Evolutionary conservation across 208 protist species (phyloP).

Genomic region (Acanthamoeba divionensis): DNA sequence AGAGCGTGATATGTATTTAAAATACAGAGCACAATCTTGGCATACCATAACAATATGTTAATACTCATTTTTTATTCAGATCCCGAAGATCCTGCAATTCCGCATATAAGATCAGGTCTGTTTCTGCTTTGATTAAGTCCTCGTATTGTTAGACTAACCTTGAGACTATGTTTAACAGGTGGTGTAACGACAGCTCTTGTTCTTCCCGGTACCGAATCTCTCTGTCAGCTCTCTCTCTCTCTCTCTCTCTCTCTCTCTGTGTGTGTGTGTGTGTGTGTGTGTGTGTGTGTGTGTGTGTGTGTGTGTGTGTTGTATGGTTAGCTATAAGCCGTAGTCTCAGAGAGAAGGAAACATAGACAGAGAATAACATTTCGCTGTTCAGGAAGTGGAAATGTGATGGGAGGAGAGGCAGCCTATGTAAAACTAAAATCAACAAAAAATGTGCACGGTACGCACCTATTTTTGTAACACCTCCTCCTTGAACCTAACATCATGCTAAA

Average conservation of each 20-base stretch:
- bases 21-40: too few relatives aligned
- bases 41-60: too few relatives aligned
- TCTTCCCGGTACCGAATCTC: constrained; percentile 54
- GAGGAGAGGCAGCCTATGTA: constrained; percentile 52
- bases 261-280: neutral
- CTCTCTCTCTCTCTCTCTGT: neutral
- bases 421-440: neutral
- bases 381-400: constrained; percentile 59
- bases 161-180: too few relatives aligned
- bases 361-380: too few relatives aligned
- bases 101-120: too few relatives aligned
- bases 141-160: too few relatives aligned
- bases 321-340: too few relatives aligned
- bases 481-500: neutral
- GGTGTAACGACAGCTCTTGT: constrained; percentile 62
- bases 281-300: neutral
- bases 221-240: neutral
- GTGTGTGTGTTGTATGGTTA: too few relatives aligned
- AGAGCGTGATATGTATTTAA: too few relatives aligned
- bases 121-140: too few relatives aligned
- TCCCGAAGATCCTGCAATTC: constrained; percentile 56
- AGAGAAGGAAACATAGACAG: too few relatives aligned
- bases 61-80: neutral
- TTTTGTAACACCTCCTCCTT: neutral
- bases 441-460: neutral